Base-by-base conservation (phyloP, 2,329 filamentous ascomycete genomes). In the Trichoderma polysporum region DNA sequence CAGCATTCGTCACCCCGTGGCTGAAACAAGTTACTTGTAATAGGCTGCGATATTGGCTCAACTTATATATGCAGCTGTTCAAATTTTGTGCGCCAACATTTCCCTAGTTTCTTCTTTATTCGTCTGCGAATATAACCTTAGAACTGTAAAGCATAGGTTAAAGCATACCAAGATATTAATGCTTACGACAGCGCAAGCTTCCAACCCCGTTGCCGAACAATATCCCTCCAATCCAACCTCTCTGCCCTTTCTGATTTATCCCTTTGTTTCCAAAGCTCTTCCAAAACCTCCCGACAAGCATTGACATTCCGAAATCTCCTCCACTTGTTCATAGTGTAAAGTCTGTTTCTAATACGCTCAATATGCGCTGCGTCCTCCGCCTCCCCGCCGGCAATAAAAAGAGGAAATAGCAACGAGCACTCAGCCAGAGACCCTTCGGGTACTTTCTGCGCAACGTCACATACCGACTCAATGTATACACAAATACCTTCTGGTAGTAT, bases 301-400 rank as follows among this genome's bases (percentile, higher is more conserved):
- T 52, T 22, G 2, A 52, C 58, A 61, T 61, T 61, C 22, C 45
- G 47, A 39, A 61, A 61, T 19, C 25, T 25, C 33, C 58, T 52
- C 45, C 45, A 61, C n/a, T 37, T 52, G 6, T 52, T 52, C 45
- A 61, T 61, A 3, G 31, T 39, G 22, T 29, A 39, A 10, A 61
- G 45, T 13, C 47, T 52, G 15, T 39, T 37, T 6, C 47, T 52
- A 4, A 61, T 39, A 17, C 45, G 33, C 45, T 61, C 31, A 1
- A 61, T 52, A n/a, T 52, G 45, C 12, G 33, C 13, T 22, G 17
- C 6, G n/a, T 29, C 17, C 4, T 4, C 6, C 9, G 58, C 33
- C 33, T 61, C 58, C 6, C 58, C 58, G 2, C 58, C 58, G 13
- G 58, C 58, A 39, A 61, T 39, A 22, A 61, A 61, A 9, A 61